These are phyloP conservation scores for Lichenothelia convexa DNA, from an alignment of 495 filamentous ascomycete species.

Conservation along the genomic window DNA sequence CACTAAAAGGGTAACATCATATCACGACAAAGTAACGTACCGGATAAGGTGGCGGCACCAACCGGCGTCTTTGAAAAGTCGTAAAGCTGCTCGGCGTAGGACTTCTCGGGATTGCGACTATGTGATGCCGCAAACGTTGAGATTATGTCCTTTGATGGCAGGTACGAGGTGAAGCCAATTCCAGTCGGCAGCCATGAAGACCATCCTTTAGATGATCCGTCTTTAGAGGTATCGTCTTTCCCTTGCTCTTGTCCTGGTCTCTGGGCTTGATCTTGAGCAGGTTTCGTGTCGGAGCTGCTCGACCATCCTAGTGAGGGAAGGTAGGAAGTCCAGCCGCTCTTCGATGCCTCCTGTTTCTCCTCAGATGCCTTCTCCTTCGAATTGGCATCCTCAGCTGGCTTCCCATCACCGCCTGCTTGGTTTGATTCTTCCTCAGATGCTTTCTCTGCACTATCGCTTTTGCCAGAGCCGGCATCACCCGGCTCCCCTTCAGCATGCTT, in stretches of 20 bases:
- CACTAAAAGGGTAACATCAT: background rate
- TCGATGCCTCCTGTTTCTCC: background rate
- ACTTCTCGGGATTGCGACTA: conserved; percentile 20
- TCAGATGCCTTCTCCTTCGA: conserved; percentile 2
- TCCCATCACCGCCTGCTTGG: conserved; percentile 1
- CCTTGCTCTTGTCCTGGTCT: background rate
- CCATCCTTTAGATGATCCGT: conserved; percentile 14
- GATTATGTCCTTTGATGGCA: conserved; percentile 14
- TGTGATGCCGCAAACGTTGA: conserved; percentile 16
- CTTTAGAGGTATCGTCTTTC: background rate
- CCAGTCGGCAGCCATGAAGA: conserved; percentile 19
- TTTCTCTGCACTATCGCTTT: too few relatives aligned
- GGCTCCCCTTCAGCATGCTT: conserved; percentile 2
- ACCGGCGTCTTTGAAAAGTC: conserved; percentile 25
- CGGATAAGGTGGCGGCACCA: conserved; percentile 17
- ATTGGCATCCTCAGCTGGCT: conserved; percentile 1
- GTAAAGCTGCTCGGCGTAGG: conserved; percentile 22
- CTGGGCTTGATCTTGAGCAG: background rate
- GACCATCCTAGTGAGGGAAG: background rate
- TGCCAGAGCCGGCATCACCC: too few relatives aligned
- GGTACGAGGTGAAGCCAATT: conserved; percentile 18
- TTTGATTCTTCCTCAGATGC: too few relatives aligned
- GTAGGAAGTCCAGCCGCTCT: conserved; percentile 1
- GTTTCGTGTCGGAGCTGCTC: background rate
- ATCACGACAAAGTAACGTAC: conserved; percentile 8